A percentile compares a stretch with the other conserved stretches of the same genome.
phyloP scores from a whole-genome alignment of 306 rosid genomes.

The Myrica gale region DNA sequence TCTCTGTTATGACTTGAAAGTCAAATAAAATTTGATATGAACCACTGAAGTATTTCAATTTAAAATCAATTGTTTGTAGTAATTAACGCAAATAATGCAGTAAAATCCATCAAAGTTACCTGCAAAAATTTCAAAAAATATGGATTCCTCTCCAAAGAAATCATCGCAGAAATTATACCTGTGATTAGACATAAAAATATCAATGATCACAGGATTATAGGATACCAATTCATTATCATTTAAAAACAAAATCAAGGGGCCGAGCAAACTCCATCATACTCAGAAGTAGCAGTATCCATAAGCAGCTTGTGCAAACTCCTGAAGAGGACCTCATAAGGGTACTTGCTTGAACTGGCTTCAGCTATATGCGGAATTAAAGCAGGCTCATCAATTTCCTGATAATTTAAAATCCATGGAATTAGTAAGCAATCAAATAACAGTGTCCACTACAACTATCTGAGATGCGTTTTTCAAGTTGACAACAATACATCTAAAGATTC shows the following conservation, averaged over 20 bases:
- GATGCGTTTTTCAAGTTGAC: not conserved
- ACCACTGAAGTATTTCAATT: not conserved
- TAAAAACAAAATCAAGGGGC: constrained; percentile 22
- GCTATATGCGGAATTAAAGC: constrained; percentile 90
- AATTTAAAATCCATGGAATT: constrained; percentile 1
- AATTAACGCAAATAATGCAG: not conserved
- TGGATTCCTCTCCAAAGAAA: constrained; percentile 71
- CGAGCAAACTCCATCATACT: constrained; percentile 52
- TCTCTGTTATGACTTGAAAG: not conserved
- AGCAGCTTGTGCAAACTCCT: constrained; percentile 92
- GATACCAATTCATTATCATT: constrained; percentile 9
- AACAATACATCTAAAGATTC: no score
- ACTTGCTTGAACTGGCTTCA: constrained; percentile 79
- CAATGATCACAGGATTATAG: constrained; percentile 1
- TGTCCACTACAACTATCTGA: not conserved
- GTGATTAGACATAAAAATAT: constrained; percentile 31
- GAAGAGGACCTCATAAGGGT: constrained; percentile 84
- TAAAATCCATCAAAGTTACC: constrained; percentile 42
- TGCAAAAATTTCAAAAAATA: constrained; percentile 71
- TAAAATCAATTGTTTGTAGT: not conserved
- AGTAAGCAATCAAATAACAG: not conserved
- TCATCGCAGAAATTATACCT: constrained; percentile 82
- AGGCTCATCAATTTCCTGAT: constrained; percentile 84
- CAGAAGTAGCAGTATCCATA: constrained; percentile 90
- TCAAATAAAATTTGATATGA: not conserved